These are phyloP conservation scores for Melaleuca alternifolia DNA, from an alignment of 345 rosid genomes.

Conservation along the genomic window DNA sequence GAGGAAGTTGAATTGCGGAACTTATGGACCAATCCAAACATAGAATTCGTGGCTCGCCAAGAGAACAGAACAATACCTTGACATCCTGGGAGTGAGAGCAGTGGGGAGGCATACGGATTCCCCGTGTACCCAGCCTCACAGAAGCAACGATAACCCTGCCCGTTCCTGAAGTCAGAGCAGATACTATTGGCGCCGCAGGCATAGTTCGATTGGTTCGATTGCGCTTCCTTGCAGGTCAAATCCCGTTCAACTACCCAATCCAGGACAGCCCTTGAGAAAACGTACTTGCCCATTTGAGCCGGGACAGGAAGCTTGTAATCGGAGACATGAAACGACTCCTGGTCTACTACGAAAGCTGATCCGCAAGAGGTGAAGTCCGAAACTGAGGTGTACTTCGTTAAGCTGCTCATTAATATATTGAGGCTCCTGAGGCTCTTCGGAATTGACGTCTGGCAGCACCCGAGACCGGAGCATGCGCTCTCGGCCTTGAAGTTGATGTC, in stretches of 20 bases:
- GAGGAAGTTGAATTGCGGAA: not conserved
- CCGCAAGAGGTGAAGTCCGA: not conserved
- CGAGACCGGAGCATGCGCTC: not conserved
- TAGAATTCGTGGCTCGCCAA: not conserved
- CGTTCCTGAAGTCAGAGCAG: not conserved
- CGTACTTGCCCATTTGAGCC: not conserved
- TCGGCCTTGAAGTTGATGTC: not conserved
- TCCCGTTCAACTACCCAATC: not conserved
- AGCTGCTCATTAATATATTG: rapidly evolving
- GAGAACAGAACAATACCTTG: not conserved
- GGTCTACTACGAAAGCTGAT: not conserved
- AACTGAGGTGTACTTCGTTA: not conserved
- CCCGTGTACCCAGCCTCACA: not conserved
- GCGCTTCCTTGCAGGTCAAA: not conserved
- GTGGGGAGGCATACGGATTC: not conserved
- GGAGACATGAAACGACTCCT: not conserved
- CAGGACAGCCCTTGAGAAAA: not conserved
- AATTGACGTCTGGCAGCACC: not conserved
- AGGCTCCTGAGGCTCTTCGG: not conserved
- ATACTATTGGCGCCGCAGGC: not conserved
- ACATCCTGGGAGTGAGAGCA: not conserved
- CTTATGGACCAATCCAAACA: not conserved
- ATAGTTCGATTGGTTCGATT: not conserved
- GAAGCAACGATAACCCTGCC: not conserved
- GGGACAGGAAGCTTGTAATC: not conserved